A percentile compares a stretch with the other conserved stretches of the same genome.
Conservation (phyloP, 345 rosid genomes). For the Brassica cretica region DNA sequence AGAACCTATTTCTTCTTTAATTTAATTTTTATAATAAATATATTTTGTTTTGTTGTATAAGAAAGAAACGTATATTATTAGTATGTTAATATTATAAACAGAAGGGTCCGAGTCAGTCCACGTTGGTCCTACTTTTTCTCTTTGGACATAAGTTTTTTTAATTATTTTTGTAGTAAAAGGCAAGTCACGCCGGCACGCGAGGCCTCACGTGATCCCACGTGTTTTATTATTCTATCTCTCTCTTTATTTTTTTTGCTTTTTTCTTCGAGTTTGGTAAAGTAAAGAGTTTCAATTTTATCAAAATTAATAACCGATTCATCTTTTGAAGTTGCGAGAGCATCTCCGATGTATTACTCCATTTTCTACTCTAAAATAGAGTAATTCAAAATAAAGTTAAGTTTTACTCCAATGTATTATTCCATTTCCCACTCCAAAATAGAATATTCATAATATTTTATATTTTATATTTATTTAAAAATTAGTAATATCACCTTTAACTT, state of each 20-base stretch:
- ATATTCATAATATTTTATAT: no score
- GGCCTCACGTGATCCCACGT: constrained; percentile 61
- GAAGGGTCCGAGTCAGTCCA: constrained; percentile 30
- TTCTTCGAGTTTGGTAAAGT: not conserved
- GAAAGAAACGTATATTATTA: constrained; percentile 32
- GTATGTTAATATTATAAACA: not conserved
- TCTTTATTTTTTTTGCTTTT: not conserved
- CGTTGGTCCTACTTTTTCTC: constrained; percentile 44
- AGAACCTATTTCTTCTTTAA: not conserved
- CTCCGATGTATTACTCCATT: no score
- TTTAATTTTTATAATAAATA: no score
- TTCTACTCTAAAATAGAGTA: no score
- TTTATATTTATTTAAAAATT: no score
- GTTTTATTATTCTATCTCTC: constrained; percentile 38
- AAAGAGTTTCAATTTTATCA: not conserved
- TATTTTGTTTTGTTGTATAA: not conserved
- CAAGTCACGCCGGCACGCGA: constrained; percentile 67
- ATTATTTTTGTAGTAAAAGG: constrained; percentile 42
- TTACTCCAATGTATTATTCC: no score
- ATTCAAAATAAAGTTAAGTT: no score
- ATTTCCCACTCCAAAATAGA: no score
- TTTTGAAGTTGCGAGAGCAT: not conserved
- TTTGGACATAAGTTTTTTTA: not conserved
- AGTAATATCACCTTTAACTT: no score
- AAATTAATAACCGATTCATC: not conserved